A percentile compares a stretch with the other conserved stretches of the same genome.
Evolutionary conservation across 2,329 filamentous ascomycete species (phyloP).

Genomic region (Hirsutella minnesotensis): DNA sequence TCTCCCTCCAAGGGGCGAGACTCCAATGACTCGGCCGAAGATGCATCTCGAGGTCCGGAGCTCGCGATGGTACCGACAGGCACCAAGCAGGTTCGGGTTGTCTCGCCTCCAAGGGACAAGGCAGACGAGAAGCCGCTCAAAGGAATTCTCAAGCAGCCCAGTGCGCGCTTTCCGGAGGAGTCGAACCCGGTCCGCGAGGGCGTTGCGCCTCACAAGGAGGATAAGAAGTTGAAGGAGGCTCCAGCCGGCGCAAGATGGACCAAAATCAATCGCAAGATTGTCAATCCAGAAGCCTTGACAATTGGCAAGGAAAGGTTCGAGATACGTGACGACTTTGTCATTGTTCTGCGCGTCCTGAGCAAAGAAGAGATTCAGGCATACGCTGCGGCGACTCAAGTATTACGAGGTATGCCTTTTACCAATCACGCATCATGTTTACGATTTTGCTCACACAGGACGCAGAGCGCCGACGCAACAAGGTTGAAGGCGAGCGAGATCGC

Average conservation of each 20-base stretch:
- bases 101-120: conserved; percentile 57
- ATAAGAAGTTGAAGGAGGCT: conserved; percentile 58
- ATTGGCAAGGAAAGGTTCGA: conserved; percentile 86
- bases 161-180: conserved; percentile 75
- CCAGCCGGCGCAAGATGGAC: conserved; percentile 80
- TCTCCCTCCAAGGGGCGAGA: conserved; percentile 9
- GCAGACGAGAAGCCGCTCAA: conserved; percentile 59
- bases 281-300: conserved; percentile 80
- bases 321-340: conserved; percentile 85
- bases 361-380: conserved; percentile 86
- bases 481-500: conserved; percentile 18
- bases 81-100: conserved; percentile 49
- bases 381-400: conserved; percentile 66
- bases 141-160: conserved; percentile 78
- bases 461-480: conserved; percentile 21
- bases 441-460: neutral
- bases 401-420: conserved; percentile 52
- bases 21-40: conserved; percentile 7
- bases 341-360: conserved; percentile 76
- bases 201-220: conserved; percentile 86
- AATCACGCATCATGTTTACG: neutral
- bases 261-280: conserved; percentile 76
- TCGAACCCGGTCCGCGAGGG: conserved; percentile 74
- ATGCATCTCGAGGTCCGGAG: conserved; percentile 31
- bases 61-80: conserved; percentile 18